Percentiles rank a stretch among this genome's conserved stretches.
phyloP scores from a whole-genome alignment of 345 rosid species.

The Noccaea bulbosa region DNA sequence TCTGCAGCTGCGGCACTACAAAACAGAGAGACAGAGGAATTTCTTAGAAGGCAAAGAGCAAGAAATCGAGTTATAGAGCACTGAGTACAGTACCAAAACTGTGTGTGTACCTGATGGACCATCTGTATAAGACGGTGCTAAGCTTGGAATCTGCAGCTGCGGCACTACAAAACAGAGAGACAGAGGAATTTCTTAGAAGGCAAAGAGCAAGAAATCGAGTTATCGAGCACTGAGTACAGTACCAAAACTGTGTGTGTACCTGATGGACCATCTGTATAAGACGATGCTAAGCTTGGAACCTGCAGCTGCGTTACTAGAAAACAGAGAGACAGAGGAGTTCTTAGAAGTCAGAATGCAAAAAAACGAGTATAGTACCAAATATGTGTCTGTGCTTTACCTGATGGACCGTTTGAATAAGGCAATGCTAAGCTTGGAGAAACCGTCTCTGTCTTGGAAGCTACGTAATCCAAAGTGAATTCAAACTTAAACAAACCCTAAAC shows the following conservation, averaged over 20 bases:
- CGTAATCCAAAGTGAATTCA: neutral
- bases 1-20: slow-evolving; percentile 1
- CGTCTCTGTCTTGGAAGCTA: neutral
- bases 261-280: no score
- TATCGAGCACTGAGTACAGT: no score
- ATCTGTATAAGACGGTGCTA: no score
- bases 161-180: slow-evolving; percentile 1
- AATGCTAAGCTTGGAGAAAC: slow-evolving; percentile 1
- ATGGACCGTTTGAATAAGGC: neutral
- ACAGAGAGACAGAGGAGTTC: no score
- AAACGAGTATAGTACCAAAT: neutral
- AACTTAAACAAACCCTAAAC: neutral
- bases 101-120: no score
- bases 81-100: no score
- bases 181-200: neutral
- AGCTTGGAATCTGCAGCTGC: slow-evolving; percentile 1
- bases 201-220: neutral
- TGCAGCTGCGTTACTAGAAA: no score
- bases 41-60: neutral
- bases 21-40: neutral
- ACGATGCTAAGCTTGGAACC: no score
- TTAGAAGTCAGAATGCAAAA: no score
- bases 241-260: no score
- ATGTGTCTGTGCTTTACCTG: slow-evolving; percentile 16
- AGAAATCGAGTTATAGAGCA: neutral